Evolutionary conservation across 177 flowering plant species (phyloP).

Genomic region (Vitis hybrid): DNA sequence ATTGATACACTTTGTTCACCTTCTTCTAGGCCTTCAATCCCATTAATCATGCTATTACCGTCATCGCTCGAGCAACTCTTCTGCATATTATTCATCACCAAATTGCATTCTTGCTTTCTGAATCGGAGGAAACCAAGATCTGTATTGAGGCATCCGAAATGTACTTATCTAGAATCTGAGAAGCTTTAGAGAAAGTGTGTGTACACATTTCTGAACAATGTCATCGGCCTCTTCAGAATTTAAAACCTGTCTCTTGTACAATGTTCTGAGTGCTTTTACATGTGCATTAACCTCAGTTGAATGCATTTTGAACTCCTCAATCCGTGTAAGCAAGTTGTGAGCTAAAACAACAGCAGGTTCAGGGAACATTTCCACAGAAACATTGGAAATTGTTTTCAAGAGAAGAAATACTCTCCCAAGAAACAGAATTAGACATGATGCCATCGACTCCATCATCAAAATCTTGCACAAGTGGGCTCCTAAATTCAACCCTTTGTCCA

Average conservation of each 20-base stretch:
- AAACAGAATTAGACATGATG: conserved; percentile 44
- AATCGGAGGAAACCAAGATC: conserved; percentile 4
- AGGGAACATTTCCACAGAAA: conserved; percentile 77
- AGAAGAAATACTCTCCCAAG: conserved; percentile 92
- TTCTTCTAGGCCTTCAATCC: conserved; percentile 12
- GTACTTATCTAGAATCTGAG: conserved; percentile 48
- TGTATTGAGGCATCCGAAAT: conserved; percentile 32
- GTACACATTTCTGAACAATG: conserved; percentile 67
- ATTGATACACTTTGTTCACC: conserved; percentile 5
- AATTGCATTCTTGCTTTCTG: conserved; percentile 3
- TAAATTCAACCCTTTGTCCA: conserved; percentile 23
- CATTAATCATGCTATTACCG: conserved; percentile 5
- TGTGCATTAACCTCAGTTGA: conserved; percentile 97
- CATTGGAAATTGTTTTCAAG: conserved; percentile 89
- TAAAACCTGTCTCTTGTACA: conserved; percentile 76
- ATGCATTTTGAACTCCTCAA: conserved; percentile 90
- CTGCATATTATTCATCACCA: background rate
- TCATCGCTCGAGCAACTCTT: conserved; percentile 4
- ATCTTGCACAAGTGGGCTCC: conserved; percentile 28
- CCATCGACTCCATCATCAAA: conserved; percentile 28
- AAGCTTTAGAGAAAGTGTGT: conserved; percentile 69
- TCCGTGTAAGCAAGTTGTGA: conserved; percentile 67
- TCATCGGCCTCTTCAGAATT: conserved; percentile 60
- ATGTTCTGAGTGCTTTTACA: conserved; percentile 81
- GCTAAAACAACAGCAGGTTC: conserved; percentile 93